phyloP scores from a whole-genome alignment of 1,284 basidiomycete species.

The Ustilago nuda region DNA sequence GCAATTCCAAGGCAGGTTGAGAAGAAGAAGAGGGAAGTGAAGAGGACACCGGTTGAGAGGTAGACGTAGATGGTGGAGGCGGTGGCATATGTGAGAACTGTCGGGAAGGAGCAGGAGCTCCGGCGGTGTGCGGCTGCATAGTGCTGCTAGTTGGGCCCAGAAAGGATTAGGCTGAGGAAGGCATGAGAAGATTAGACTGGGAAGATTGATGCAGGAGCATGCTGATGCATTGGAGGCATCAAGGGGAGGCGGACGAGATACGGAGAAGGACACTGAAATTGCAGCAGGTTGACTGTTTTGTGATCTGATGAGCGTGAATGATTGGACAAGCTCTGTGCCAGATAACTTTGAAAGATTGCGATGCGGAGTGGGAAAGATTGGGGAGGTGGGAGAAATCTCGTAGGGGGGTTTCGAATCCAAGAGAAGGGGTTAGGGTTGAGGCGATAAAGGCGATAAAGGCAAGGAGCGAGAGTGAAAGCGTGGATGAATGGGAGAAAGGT shows the following conservation, averaged over 20 bases:
- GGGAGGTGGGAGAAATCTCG: background rate
- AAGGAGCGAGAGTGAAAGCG: background rate
- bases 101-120: background rate
- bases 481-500: constrained; percentile 7
- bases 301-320: constrained; percentile 5
- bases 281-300: background rate
- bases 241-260: background rate
- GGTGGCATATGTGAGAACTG: constrained; percentile 14
- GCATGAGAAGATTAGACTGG: constrained; percentile 1
- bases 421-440: background rate
- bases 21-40: background rate
- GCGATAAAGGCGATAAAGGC: background rate
- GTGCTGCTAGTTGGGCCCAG: background rate
- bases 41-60: constrained; percentile 2
- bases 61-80: constrained; percentile 11
- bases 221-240: constrained; percentile 1
- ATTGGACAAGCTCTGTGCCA: constrained; percentile 1
- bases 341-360: constrained; percentile 5
- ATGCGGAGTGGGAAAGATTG: background rate
- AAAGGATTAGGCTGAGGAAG: background rate
- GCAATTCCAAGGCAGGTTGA: background rate
- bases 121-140: background rate
- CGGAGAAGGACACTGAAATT: background rate
- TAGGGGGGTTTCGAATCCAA: background rate
- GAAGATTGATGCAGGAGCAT: constrained; percentile 1